Percentiles rank a stretch among this genome's conserved stretches.
Conservation (phyloP, 2,329 filamentous ascomycete species). For the Cladosporium sp. region DNA sequence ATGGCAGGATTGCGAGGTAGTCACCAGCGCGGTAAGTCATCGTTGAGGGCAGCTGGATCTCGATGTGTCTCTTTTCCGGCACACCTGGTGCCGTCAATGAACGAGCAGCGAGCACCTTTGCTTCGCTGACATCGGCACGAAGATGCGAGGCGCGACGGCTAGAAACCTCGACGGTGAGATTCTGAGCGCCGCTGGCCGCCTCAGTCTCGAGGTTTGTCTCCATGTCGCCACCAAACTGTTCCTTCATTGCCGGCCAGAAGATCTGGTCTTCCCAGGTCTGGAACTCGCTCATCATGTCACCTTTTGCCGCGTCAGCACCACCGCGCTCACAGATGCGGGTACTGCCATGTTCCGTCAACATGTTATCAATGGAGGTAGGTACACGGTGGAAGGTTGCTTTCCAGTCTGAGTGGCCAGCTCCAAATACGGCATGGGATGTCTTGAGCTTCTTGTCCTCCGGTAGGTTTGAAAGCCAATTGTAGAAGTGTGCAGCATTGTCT, state of each 20-base stretch:
- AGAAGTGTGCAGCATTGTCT: slow-evolving; percentile 70
- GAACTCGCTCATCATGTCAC: slow-evolving; percentile 69
- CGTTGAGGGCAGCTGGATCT: slow-evolving; percentile 47
- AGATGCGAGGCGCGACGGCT: slow-evolving; percentile 59
- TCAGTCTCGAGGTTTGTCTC: slow-evolving; percentile 25
- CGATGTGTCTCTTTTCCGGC: slow-evolving; percentile 59
- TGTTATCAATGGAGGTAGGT: slow-evolving; percentile 63
- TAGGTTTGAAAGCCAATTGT: slow-evolving; percentile 64
- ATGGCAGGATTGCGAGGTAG: slow-evolving; percentile 72
- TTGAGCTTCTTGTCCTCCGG: slow-evolving; percentile 54
- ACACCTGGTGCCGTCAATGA: slow-evolving; percentile 55
- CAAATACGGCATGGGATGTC: slow-evolving; percentile 69
- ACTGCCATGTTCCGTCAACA: slow-evolving; percentile 56
- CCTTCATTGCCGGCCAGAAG: slow-evolving; percentile 55
- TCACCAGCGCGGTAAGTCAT: slow-evolving; percentile 72
- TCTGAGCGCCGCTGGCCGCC: slow-evolving; percentile 30
- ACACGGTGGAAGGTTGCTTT: slow-evolving; percentile 65
- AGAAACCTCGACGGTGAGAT: slow-evolving; percentile 56
- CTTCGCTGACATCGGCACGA: slow-evolving; percentile 65
- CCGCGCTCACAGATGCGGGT: slow-evolving; percentile 54
- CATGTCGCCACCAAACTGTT: slow-evolving; percentile 37
- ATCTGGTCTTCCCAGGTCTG: slow-evolving; percentile 66
- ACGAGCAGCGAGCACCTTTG: slow-evolving; percentile 57
- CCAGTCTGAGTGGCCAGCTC: slow-evolving; percentile 64
- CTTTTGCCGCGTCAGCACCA: slow-evolving; percentile 60